Evolutionary conservation across 148 eudicot species (phyloP), one percentile per base, ranked within the genome.

Genomic region (Oxyria digyna): DNA sequence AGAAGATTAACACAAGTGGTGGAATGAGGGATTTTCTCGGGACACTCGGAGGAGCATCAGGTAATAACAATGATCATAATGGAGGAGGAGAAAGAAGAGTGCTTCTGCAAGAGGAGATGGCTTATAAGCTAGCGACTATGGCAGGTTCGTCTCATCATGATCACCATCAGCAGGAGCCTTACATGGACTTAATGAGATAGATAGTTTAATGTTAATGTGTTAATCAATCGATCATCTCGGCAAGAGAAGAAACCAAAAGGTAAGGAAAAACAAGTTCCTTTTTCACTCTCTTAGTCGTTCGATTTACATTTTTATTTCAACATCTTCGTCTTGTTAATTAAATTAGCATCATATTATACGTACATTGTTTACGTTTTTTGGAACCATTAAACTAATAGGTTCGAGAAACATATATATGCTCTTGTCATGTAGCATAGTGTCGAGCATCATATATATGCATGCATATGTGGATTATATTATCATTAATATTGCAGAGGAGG

Each of bases 101-200:
- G 42, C 23, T 66, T 18, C 20, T 41, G 31, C 69, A 66, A 20
- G 69, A 66, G 26, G 69, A 66, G 45, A 66, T 66, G 0, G 69
- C 45, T 18, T 66, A 66, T 3, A 66, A 37, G 26, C 46, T 66
- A 14, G 69, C 69, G 17, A 41, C 69, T 18, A 66, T 66, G 69
- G 69, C 11, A 13, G 69, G 69, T 0, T 31, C 67, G 3, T 31
- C 46, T 66, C 69, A 37, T 66, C 69, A 37, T 38, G 27, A 37
- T 66, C 45, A 31, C 18, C 69, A 41, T 18, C 45, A 66, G 4
- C 45, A 66, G 31, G 69, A 66, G 46, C 69, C 42, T 10, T 66
- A 66, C 69, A 66, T 66, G 69, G 69, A 66, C 46, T 66, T 66
- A 38, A 66, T 66, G 69, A 37, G 69, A 37, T 41, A 66, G 46